These are phyloP conservation scores for Trametes polyzona DNA, from an alignment of 1,284 basidiomycete species.

Conservation along the genomic window DNA sequence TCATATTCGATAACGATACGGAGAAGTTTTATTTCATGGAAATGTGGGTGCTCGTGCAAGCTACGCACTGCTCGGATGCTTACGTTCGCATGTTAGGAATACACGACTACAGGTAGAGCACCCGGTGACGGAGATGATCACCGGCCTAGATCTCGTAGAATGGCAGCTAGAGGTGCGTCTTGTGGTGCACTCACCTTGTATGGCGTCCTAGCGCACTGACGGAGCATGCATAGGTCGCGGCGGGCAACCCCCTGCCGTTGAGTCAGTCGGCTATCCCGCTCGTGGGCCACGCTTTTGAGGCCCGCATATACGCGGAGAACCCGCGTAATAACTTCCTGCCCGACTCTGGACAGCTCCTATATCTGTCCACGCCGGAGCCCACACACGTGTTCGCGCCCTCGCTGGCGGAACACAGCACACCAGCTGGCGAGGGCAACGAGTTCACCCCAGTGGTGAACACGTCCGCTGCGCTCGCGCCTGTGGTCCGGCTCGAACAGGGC, in stretches of 20 bases:
- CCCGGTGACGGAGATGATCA: constrained; percentile 95
- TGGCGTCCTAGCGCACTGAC: not conserved
- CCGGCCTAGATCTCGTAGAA: constrained; percentile 89
- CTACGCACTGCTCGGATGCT: not conserved
- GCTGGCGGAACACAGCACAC: constrained; percentile 36
- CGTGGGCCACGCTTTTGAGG: constrained; percentile 93
- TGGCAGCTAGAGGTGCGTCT: constrained; percentile 83
- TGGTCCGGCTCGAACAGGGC: constrained; percentile 90
- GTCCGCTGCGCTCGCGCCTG: constrained; percentile 53
- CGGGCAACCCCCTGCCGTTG: constrained; percentile 85
- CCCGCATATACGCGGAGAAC: constrained; percentile 96
- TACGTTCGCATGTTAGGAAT: constrained; percentile 68
- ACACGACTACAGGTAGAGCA: constrained; percentile 94
- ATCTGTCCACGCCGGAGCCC: constrained; percentile 77
- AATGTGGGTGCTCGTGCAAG: constrained; percentile 57
- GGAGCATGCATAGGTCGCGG: constrained; percentile 63
- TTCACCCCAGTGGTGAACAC: constrained; percentile 39
- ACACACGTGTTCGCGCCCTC: constrained; percentile 66
- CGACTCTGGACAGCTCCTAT: constrained; percentile 83
- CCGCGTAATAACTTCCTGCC: constrained; percentile 93
- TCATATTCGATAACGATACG: constrained; percentile 91
- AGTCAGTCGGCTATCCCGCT: constrained; percentile 79
- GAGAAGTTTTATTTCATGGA: constrained; percentile 92
- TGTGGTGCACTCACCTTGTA: not conserved
- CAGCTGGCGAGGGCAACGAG: constrained; percentile 9